Base-by-base conservation (phyloP, 495 filamentous ascomycete genomes). In the Penicillium lividum region DNA sequence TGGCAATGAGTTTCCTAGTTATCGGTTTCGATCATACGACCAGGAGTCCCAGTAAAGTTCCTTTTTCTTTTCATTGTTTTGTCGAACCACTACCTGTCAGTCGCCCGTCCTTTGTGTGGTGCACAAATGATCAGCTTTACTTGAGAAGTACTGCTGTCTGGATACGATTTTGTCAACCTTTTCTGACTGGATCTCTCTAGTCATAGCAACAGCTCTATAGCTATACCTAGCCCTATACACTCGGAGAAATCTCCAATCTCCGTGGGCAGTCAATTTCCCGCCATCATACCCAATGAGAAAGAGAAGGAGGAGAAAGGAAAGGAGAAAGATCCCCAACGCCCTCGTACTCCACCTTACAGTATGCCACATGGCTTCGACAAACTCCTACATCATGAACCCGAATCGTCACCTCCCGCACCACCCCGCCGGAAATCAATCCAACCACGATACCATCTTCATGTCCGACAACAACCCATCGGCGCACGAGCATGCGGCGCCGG, bases 401-500 rank as follows among this genome's bases (percentile, higher is more conserved):
- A 64, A n/a, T 66, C 73, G 36, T 63, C 70, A 28, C 59, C 71
- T 8, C 53, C 64, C 30, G 53, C 67, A 28, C 65, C 65, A n/a
- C 58, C 62, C 5, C 56, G 66, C 33, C 63, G 58, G 11, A 43
- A 46, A 31, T 68, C 64, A n/a, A 61, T 57, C 4, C 55, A 63
- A 52, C 66, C 74, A 33, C 73, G 76, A 28, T 85, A 85, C 66
- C 71, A 73, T 31, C 82, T 98, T 44, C 80, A 80, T 31, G 85
- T 98, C 38, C 89, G 94, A 13, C 94, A 98, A 67, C 94, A 98
- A 61, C 94, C 94, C 31, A 77, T 86, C 5, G 92, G 91, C 6
- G 94, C 93, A 42, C 85, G 94, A 66, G 91, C 92, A 47, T 98
- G 94, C 72, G 93, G 94, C 7, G 96, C 95, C 61, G 93, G 93